Base-by-base conservation (phyloP, 1,284 basidiomycete genomes). In the Meripilus lineatus region DNA sequence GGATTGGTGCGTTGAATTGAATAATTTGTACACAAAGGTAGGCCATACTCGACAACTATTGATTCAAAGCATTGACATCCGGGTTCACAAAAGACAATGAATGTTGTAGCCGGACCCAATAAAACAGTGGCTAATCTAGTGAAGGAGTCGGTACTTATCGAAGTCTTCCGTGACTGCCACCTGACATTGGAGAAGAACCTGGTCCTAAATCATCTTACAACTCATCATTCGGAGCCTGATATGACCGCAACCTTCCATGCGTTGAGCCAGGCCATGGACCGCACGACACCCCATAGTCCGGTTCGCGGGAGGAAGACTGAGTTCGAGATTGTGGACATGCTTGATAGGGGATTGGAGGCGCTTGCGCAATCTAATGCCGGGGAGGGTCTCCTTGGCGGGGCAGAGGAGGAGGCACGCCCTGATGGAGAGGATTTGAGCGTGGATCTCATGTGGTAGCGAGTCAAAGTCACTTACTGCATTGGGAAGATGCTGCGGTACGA, bases 111-210 rank as follows among this genome's bases (percentile, higher is more conserved):
- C 24, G 8, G 40, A 37, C 44, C 54, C 10, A 54, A 54, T 23
- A 25, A 38, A 13, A 50, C 53, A 5, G 42, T 50, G 5, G 33
- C 44, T 1, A 42, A 45, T 0, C 46, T 58, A 8, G 11, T 53
- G 1, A 32, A 44, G 4, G 50, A 55, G 25, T 52, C 54, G 3
- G 17, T 25, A 1, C 38, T 55, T 1, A 44, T 55, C 4, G 28
- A 41, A 4, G 15, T 55, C 22, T 50, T 30, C 28, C n/a, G 28
- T 10, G 28, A 30, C 28, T 30, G 42, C 20, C 41, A 50, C 21
- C 23, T 44, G 17, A 46, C 52, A 18, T 38, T 68, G 37, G 59
- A 66, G 49, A 42, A 54, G 8, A 58, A 55, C 45, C 63, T 65
- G 35, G 48, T 48, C 17, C 42, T 66, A 2, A 48, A 51, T 6